A percentile compares a stretch with the other conserved stretches of the same genome.
phyloP scores from a whole-genome alignment of 2,329 filamentous ascomycete species.

The Monascus ruber region DNA sequence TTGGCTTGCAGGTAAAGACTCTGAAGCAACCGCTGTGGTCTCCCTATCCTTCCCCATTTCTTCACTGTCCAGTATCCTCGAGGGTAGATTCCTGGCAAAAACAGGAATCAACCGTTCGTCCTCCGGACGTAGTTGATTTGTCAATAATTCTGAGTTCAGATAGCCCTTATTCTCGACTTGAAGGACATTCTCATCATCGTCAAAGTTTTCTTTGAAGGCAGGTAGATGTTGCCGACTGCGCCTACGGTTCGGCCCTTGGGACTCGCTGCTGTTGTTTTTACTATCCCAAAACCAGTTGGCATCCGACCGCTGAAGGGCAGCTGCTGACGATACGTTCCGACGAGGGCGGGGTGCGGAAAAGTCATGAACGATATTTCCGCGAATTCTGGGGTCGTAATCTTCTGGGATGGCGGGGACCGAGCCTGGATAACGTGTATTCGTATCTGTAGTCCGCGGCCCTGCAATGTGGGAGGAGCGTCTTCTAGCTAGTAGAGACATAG shows the following conservation, averaged over 20 bases:
- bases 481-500: slow-evolving; percentile 48
- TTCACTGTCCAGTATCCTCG: slow-evolving; percentile 17
- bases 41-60: slow-evolving; percentile 4
- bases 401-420: slow-evolving; percentile 43
- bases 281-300: slow-evolving; percentile 3
- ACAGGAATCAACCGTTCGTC: slow-evolving; percentile 27
- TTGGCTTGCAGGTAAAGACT: slow-evolving; percentile 2
- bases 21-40: background rate
- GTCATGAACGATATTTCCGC: slow-evolving; percentile 53
- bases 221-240: slow-evolving; percentile 39
- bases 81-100: slow-evolving; percentile 34
- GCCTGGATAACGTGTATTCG: slow-evolving; percentile 38
- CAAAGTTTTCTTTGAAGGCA: slow-evolving; percentile 51
- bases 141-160: slow-evolving; percentile 29
- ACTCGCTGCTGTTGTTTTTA: background rate
- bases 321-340: slow-evolving; percentile 20
- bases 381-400: slow-evolving; percentile 52
- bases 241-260: slow-evolving; percentile 17
- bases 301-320: slow-evolving; percentile 4
- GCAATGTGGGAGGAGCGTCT: slow-evolving; percentile 44
- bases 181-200: slow-evolving; percentile 34
- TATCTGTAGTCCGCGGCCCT: slow-evolving; percentile 39
- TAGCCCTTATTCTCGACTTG: slow-evolving; percentile 33
- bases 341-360: slow-evolving; percentile 50
- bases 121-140: slow-evolving; percentile 14